phyloP scores from a whole-genome alignment of 371 early-diverging fungal genomes.

The Circinella umbellata region DNA sequence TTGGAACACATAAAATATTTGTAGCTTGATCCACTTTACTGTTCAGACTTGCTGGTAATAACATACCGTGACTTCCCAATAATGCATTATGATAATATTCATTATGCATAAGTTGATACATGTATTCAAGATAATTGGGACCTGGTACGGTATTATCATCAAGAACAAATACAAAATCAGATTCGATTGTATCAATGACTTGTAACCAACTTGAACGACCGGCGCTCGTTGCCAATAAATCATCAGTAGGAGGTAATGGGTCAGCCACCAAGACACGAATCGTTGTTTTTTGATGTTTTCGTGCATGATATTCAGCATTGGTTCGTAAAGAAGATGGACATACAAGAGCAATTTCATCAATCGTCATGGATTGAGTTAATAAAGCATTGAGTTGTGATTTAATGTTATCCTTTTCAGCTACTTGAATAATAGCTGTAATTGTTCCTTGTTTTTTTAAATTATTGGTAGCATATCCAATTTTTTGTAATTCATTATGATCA shows the following conservation, averaged over 20 bases:
- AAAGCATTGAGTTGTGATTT: conserved; percentile 34
- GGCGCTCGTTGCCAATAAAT: conserved; percentile 11
- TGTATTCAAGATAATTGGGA: conserved; percentile 35
- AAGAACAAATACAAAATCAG: conserved; percentile 46
- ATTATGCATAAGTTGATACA: conserved; percentile 42
- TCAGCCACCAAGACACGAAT: conserved; percentile 14
- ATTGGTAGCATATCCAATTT: background rate
- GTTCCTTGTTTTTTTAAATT: background rate
- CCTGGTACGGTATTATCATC: conserved; percentile 37
- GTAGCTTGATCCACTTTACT: conserved; percentile 8
- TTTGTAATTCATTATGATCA: conserved; percentile 12
- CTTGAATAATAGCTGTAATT: conserved; percentile 24
- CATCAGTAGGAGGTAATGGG: conserved; percentile 12
- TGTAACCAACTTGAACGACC: conserved; percentile 21
- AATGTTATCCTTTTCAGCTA: conserved; percentile 27
- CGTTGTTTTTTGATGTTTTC: background rate
- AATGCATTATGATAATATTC: conserved; percentile 44
- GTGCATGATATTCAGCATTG: conserved; percentile 10
- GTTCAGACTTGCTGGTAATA: conserved; percentile 35
- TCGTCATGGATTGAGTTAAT: conserved; percentile 36
- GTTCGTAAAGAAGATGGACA: conserved; percentile 19
- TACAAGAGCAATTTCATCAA: conserved; percentile 40
- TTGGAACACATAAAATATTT: conserved; percentile 36
- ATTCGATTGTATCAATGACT: conserved; percentile 18
- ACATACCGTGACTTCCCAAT: conserved; percentile 46